These are phyloP conservation scores for Mikania micrantha DNA, from an alignment of 129 eudicot species.

Conservation along the genomic window DNA sequence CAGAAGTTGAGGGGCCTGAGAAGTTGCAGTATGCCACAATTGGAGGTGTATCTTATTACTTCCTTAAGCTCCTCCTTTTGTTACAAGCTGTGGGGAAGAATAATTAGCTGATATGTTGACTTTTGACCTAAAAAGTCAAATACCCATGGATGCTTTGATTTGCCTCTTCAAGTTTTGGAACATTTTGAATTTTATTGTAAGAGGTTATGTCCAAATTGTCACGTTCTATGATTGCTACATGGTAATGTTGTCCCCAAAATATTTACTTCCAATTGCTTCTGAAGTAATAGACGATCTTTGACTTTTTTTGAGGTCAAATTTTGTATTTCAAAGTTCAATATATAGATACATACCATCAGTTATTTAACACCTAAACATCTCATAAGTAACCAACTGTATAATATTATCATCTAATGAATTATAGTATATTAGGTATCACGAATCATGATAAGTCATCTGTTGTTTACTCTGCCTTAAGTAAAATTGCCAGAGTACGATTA, in stretches of 20 bases:
- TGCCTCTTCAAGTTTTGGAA: neutral
- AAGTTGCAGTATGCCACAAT: conserved; percentile 91
- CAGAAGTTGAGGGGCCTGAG: conserved; percentile 67
- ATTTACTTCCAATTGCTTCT: neutral
- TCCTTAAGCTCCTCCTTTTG: conserved; percentile 55
- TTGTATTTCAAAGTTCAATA: neutral
- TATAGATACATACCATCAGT: neutral
- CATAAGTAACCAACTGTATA: neutral
- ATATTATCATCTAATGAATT: too few species aligned
- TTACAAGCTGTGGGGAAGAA: conserved; percentile 61
- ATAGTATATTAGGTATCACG: too few species aligned
- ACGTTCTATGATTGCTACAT: neutral
- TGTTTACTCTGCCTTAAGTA: too few species aligned
- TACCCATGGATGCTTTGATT: neutral
- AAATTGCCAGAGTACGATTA: too few species aligned
- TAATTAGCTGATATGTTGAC: conserved; percentile 20
- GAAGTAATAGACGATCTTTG: neutral
- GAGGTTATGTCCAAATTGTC: neutral
- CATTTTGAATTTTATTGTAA: neutral
- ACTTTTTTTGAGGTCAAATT: neutral
- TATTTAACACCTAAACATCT: neutral
- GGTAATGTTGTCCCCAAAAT: neutral
- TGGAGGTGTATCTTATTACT: conserved; percentile 86
- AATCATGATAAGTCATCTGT: too few species aligned
- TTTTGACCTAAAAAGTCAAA: conserved; percentile 9